phyloP scores from a whole-genome alignment of 1,284 basidiomycete species.

The Pseudozyma sp. region DNA sequence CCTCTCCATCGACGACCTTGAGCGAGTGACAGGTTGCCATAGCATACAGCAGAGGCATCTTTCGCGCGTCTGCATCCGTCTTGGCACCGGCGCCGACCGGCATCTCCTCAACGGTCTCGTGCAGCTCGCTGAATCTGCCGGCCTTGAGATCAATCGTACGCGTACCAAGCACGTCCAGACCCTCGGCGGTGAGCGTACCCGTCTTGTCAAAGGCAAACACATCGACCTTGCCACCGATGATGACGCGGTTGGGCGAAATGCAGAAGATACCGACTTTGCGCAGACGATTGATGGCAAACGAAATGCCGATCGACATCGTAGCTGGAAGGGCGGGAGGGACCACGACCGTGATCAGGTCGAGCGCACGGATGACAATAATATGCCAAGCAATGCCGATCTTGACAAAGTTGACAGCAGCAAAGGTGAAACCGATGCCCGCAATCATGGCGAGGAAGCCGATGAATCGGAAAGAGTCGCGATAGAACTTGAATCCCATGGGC shows the following conservation, averaged over 20 bases:
- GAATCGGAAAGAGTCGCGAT: conserved; percentile 96
- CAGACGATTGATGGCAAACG: conserved; percentile 90
- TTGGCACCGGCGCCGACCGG: conserved; percentile 72
- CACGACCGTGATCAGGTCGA: conserved; percentile 97
- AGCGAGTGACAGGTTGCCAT: conserved; percentile 96
- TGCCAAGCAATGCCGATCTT: conserved; percentile 85
- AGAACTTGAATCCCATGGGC: conserved; percentile 92
- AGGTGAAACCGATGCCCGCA: conserved; percentile 80
- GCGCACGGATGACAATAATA: conserved; percentile 88
- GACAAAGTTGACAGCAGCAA: conserved; percentile 84
- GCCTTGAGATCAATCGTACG: conserved; percentile 64
- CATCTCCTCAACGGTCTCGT: conserved; percentile 87
- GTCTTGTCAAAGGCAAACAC: conserved; percentile 99
- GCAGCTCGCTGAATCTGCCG: conserved; percentile 88
- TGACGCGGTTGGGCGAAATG: conserved; percentile 95
- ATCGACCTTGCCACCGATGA: conserved; percentile 95
- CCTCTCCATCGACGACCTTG: conserved; percentile 87
- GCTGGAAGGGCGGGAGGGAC: conserved; percentile 97
- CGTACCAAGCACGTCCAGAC: conserved; percentile 84
- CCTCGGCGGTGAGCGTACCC: conserved; percentile 97
- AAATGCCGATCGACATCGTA: conserved; percentile 96
- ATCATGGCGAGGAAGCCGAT: conserved; percentile 90
- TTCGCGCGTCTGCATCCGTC: conserved; percentile 73
- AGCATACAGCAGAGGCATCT: conserved; percentile 88
- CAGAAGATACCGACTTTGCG: conserved; percentile 92